phyloP scores from a whole-genome alignment of 2,329 filamentous ascomycete species.

The Alternaria hordeiaustralica region DNA sequence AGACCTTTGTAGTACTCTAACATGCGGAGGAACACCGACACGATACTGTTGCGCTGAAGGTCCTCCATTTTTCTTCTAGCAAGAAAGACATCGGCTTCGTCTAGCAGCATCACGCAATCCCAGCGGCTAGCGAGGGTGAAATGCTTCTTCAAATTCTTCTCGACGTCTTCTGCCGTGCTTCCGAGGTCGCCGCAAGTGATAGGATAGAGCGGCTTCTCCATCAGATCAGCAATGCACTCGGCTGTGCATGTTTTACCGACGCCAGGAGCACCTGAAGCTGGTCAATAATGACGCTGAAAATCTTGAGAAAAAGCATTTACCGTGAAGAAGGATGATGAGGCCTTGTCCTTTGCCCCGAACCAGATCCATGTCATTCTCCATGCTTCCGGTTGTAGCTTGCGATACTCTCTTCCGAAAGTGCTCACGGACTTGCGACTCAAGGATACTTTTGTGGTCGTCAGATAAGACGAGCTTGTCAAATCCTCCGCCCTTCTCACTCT shows the following conservation, averaged over 20 bases:
- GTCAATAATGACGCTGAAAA: no score
- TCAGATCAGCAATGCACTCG: slow-evolving; percentile 11
- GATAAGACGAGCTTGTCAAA: not conserved
- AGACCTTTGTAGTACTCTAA: slow-evolving; percentile 54
- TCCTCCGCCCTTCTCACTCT: not conserved
- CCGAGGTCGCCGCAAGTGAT: slow-evolving; percentile 15
- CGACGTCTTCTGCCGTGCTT: not conserved
- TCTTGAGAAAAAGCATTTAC: not conserved
- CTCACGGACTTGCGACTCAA: not conserved
- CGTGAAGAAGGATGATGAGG: not conserved
- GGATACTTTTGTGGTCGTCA: not conserved
- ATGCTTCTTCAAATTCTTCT: slow-evolving; percentile 1
- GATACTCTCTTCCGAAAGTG: not conserved
- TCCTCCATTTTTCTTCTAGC: slow-evolving; percentile 45
- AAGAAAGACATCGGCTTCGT: slow-evolving; percentile 5
- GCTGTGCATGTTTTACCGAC: not conserved
- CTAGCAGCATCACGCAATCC: slow-evolving; percentile 56
- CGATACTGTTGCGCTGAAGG: slow-evolving; percentile 24
- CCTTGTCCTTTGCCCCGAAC: not conserved
- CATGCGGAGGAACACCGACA: slow-evolving; percentile 38
- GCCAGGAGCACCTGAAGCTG: not conserved
- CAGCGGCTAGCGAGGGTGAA: slow-evolving; percentile 41
- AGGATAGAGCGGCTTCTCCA: slow-evolving; percentile 30
- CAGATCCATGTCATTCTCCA: not conserved
- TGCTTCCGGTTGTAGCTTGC: not conserved